phyloP scores from a whole-genome alignment of 108 stramenopile species.

The Mediolabrus comicus region DNA sequence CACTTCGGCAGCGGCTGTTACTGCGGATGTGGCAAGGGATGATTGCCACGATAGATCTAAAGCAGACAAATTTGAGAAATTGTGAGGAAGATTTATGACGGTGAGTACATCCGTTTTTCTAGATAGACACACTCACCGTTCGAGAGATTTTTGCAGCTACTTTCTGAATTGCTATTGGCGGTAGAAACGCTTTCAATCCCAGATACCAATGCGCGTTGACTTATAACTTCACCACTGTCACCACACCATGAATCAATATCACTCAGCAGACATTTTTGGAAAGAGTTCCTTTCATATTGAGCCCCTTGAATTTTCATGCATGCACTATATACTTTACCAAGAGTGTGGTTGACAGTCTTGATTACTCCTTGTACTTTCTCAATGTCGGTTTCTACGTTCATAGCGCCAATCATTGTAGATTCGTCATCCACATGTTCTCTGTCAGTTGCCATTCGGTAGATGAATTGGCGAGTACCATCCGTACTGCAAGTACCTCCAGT shows the following conservation, averaged over 20 bases:
- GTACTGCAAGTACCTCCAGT: constrained; percentile 38
- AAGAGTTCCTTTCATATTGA: constrained; percentile 40
- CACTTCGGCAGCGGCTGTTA: constrained; percentile 75
- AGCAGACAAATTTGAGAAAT: not conserved
- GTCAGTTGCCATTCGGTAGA: constrained; percentile 15
- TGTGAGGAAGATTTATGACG: not conserved
- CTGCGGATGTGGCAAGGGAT: constrained; percentile 72
- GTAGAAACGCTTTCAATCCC: constrained; percentile 66
- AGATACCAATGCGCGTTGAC: constrained; percentile 69
- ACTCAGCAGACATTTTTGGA: constrained; percentile 63
- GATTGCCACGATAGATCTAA: constrained; percentile 85
- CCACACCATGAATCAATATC: constrained; percentile 84
- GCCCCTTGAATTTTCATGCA: constrained; percentile 57
- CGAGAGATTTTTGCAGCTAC: constrained; percentile 54
- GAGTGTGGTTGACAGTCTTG: constrained; percentile 63
- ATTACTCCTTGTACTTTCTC: constrained; percentile 82
- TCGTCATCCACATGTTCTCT: constrained; percentile 14
- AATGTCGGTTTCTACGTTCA: constrained; percentile 80
- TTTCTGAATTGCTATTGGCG: constrained; percentile 49
- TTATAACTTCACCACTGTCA: constrained; percentile 68
- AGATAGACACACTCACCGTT: constrained; percentile 60
- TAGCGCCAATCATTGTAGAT: constrained; percentile 61
- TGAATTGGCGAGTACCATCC: constrained; percentile 18
- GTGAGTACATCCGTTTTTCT: not conserved
- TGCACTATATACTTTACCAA: constrained; percentile 57